phyloP scores from a whole-genome alignment of 441 rosid species.

The Bruguiera hainesii region DNA sequence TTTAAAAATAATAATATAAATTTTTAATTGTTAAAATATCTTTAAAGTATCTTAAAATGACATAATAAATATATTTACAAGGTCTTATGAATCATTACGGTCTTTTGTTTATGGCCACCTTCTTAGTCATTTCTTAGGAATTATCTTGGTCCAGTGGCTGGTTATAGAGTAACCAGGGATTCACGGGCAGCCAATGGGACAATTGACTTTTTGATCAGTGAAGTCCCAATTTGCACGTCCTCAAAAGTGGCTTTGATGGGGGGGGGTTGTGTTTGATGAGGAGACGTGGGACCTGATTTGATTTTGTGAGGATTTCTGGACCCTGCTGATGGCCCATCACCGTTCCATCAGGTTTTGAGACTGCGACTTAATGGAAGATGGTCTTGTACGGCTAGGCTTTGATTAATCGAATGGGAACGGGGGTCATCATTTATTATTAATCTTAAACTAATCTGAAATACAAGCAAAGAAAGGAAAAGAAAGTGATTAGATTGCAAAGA shows the following conservation, averaged over 20 bases:
- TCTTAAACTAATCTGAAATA: too few relatives aligned
- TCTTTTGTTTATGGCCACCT: background rate
- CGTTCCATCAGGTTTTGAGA: constrained; percentile 7
- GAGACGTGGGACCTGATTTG: constrained; percentile 24
- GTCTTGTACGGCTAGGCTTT: constrained; percentile 18
- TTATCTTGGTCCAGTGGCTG: background rate
- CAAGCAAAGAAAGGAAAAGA: too few relatives aligned
- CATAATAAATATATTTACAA: background rate
- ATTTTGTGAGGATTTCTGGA: constrained; percentile 30
- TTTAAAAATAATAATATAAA: too few relatives aligned
- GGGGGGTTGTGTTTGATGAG: constrained; percentile 4
- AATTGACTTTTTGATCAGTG: constrained; percentile 11
- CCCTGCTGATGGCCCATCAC: constrained; percentile 6
- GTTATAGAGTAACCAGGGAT: constrained; percentile 1
- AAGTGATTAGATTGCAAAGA: too few relatives aligned
- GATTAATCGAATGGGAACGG: background rate
- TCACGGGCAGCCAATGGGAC: constrained; percentile 12
- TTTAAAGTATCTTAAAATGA: too few relatives aligned
- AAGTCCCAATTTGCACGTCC: constrained; percentile 29
- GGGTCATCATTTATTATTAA: background rate
- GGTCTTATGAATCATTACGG: constrained; percentile 12
- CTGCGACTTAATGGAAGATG: background rate
- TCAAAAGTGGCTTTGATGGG: background rate
- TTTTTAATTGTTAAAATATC: too few relatives aligned
- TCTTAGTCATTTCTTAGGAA: background rate